phyloP scores from a whole-genome alignment of 2,329 filamentous ascomycete genomes.

The Anisogramma anomala region DNA sequence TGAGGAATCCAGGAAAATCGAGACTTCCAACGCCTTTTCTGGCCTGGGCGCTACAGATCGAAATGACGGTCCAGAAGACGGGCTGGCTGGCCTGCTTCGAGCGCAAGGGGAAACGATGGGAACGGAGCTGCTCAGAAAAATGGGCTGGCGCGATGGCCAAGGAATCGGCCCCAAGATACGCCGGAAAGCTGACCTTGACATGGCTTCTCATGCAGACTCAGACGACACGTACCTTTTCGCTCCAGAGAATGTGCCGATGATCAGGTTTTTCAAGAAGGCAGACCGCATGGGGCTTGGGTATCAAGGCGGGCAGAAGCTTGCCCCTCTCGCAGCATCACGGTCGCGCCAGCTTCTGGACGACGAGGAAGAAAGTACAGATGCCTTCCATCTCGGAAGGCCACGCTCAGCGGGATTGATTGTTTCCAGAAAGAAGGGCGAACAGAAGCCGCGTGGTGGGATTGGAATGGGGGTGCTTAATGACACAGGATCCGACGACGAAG shows the following conservation, averaged over 20 bases:
- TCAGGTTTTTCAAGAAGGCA: conserved; percentile 52
- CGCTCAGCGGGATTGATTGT: conserved; percentile 13
- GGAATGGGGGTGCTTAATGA: conserved; percentile 87
- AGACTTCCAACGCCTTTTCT: conserved; percentile 63
- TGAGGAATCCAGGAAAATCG: conserved; percentile 62
- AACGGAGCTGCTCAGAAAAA: conserved; percentile 69
- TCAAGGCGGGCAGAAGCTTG: conserved; percentile 44
- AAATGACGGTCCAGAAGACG: conserved; percentile 37
- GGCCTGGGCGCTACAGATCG: conserved; percentile 59
- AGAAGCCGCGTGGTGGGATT: conserved; percentile 51
- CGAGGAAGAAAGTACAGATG: conserved; percentile 29
- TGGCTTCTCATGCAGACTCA: conserved; percentile 27
- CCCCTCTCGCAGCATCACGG: conserved; percentile 22
- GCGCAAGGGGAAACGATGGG: conserved; percentile 75
- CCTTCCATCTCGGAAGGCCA: conserved; percentile 19
- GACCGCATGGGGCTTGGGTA: conserved; percentile 63
- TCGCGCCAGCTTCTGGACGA: conserved; percentile 27
- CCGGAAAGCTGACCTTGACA: conserved; percentile 58
- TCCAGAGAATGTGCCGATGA: conserved; percentile 65
- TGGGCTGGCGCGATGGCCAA: conserved; percentile 95
- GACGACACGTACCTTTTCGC: conserved; percentile 63
- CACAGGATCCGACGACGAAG: conserved; percentile 87
- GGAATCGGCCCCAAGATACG: conserved; percentile 81
- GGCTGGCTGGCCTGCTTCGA: conserved; percentile 61
- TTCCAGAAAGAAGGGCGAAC: conserved; percentile 36